Percentiles rank a stretch among this genome's conserved stretches.
Evolutionary conservation across 2,329 filamentous ascomycete genomes (phyloP).

Genomic region (Paecilomyces niveus): DNA sequence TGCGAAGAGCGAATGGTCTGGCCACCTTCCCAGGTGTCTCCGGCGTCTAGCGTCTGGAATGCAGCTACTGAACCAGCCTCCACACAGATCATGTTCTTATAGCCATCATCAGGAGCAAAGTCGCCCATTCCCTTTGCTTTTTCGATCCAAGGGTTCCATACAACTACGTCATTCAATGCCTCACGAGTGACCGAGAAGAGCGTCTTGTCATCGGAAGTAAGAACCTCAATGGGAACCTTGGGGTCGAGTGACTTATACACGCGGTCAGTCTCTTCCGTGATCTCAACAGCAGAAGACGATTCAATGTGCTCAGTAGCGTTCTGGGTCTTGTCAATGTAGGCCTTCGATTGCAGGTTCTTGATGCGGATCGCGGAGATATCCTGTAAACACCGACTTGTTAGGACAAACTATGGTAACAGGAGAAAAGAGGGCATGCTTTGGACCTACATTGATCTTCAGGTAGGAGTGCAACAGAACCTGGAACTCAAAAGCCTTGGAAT

Average conservation of each 20-base stretch:
- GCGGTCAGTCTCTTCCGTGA: conserved; percentile 77
- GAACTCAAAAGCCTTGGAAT: conserved; percentile 75
- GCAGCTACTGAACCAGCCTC: conserved; percentile 78
- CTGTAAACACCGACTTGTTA: conserved; percentile 37
- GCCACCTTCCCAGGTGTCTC: conserved; percentile 61
- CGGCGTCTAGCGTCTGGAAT: conserved; percentile 80
- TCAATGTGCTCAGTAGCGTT: conserved; percentile 58
- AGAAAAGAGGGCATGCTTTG: neutral
- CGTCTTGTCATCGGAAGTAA: conserved; percentile 46
- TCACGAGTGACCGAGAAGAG: conserved; percentile 72
- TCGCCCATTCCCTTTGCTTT: conserved; percentile 77
- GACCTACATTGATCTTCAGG: conserved; percentile 65
- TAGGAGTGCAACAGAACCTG: conserved; percentile 91
- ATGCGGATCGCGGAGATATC: conserved; percentile 70
- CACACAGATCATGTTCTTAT: conserved; percentile 88
- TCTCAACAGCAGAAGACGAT: conserved; percentile 56
- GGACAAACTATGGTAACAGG: neutral
- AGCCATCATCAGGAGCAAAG: conserved; percentile 83
- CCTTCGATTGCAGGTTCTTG: conserved; percentile 65
- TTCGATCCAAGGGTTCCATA: conserved; percentile 95
- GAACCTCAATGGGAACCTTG: conserved; percentile 25
- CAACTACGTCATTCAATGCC: conserved; percentile 78
- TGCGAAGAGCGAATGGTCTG: conserved; percentile 44
- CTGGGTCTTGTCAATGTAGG: conserved; percentile 78
- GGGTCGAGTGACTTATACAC: conserved; percentile 68